Percentiles rank a stretch among this genome's conserved stretches.
Evolutionary conservation across 768 basidiomycete genomes (phyloP).

Genomic region (Collybia nuda): DNA sequence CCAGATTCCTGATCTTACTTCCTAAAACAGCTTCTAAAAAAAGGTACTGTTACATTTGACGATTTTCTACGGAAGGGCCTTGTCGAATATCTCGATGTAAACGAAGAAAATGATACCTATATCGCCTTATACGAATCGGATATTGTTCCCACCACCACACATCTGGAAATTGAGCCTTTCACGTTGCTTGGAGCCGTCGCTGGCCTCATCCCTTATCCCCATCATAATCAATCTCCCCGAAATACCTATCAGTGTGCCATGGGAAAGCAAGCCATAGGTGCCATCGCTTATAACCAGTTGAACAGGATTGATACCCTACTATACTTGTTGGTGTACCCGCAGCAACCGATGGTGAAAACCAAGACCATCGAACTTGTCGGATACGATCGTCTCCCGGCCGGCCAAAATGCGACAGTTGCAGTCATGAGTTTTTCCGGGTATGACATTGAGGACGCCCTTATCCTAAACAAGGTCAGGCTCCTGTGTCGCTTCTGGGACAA

Average conservation of each 20-base stretch:
- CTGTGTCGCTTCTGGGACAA: slow-evolving; percentile 2
- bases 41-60: slow-evolving; percentile 80
- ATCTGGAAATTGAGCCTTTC: slow-evolving; percentile 98
- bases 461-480: slow-evolving; percentile 78
- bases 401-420: slow-evolving; percentile 97
- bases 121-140: slow-evolving; percentile 93
- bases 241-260: slow-evolving; percentile 99
- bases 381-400: slow-evolving; percentile 95
- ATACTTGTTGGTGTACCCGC: slow-evolving; percentile 97
- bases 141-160: slow-evolving; percentile 81
- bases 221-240: slow-evolving; percentile 98
- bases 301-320: slow-evolving; percentile 96
- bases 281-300: slow-evolving; percentile 97
- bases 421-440: slow-evolving; percentile 99
- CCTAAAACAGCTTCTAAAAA: slow-evolving; percentile 68
- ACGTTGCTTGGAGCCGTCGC: slow-evolving; percentile 97
- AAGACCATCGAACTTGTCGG: slow-evolving; percentile 97
- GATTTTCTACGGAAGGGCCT: slow-evolving; percentile 91
- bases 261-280: slow-evolving; percentile 99
- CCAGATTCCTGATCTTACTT: slow-evolving; percentile 5
- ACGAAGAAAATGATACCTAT: slow-evolving; percentile 97
- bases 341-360: slow-evolving; percentile 99
- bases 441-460: slow-evolving; percentile 98
- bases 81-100: slow-evolving; percentile 97
- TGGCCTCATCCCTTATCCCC: slow-evolving; percentile 97